Evolutionary conservation across 2,329 filamentous ascomycete species (phyloP).

Genomic region (Capronia americana): DNA sequence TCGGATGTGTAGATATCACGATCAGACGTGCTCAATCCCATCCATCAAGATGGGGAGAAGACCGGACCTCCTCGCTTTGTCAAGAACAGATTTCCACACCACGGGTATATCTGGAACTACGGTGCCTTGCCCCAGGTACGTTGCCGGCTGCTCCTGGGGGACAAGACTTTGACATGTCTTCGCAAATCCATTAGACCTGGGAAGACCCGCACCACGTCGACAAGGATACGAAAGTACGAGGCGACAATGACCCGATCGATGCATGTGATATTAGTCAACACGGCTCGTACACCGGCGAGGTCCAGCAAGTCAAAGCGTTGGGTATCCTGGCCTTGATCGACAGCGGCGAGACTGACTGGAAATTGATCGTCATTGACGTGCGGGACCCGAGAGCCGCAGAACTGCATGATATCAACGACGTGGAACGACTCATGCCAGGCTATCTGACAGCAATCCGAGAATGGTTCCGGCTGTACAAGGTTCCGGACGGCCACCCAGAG

Average conservation of each 20-base stretch:
- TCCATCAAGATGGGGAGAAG: neutral
- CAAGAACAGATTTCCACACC: slow-evolving; percentile 99
- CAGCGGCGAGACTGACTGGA: neutral
- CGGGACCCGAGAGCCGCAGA: neutral
- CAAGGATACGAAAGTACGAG: neutral
- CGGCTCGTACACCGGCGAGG: neutral
- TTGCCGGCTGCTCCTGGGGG: slow-evolving; percentile 6
- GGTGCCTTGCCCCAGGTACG: slow-evolving; percentile 96
- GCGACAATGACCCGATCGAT: neutral
- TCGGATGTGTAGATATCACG: neutral
- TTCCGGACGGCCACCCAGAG: neutral
- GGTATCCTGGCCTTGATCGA: neutral
- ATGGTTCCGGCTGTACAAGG: neutral
- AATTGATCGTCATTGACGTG: neutral
- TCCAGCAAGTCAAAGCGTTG: neutral
- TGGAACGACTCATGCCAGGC: neutral
- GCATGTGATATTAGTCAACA: neutral
- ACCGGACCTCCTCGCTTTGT: slow-evolving; percentile 64
- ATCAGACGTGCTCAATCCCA: neutral
- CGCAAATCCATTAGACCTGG: neutral
- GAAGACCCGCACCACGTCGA: neutral
- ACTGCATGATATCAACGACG: neutral
- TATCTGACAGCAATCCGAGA: neutral
- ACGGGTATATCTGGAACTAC: slow-evolving; percentile 99
- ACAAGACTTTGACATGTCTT: neutral